Evolutionary conservation across 106 monocot genomes (phyloP).

Genomic region (Dendrobium officinale): DNA sequence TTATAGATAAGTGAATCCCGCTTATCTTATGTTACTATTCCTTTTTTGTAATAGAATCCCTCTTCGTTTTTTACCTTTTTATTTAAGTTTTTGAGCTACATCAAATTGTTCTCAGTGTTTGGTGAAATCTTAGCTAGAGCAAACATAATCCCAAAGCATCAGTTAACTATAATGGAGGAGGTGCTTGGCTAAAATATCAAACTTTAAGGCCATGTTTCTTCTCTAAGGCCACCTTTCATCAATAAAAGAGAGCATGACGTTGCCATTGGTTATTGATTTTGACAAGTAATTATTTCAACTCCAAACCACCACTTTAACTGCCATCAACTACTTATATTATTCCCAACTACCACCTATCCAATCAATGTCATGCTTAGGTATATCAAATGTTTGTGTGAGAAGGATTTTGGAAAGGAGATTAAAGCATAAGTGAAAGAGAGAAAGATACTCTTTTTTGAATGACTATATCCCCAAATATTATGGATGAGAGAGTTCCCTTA

Average conservation of each 20-base stretch:
- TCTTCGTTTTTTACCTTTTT: background rate
- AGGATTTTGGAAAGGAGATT: background rate
- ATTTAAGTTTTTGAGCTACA: background rate
- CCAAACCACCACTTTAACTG: too few relatives aligned
- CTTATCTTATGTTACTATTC: background rate
- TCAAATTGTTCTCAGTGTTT: background rate
- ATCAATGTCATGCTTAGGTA: background rate
- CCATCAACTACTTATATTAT: background rate
- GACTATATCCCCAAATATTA: too few relatives aligned
- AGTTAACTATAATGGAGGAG: background rate
- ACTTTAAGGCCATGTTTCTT: background rate
- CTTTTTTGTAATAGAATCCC: background rate
- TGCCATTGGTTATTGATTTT: background rate
- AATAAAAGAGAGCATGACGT: background rate
- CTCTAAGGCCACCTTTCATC: background rate
- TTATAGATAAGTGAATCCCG: background rate
- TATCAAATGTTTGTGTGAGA: background rate
- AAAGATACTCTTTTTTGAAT: background rate
- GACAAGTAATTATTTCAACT: too few relatives aligned
- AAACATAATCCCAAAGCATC: background rate
- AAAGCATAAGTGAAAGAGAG: background rate
- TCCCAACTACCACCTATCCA: background rate
- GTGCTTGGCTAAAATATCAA: background rate
- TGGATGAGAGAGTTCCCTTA: too few relatives aligned
- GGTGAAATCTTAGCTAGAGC: background rate